phyloP scores from a whole-genome alignment of 768 basidiomycete genomes.

The Panaeolus papilionaceus region DNA sequence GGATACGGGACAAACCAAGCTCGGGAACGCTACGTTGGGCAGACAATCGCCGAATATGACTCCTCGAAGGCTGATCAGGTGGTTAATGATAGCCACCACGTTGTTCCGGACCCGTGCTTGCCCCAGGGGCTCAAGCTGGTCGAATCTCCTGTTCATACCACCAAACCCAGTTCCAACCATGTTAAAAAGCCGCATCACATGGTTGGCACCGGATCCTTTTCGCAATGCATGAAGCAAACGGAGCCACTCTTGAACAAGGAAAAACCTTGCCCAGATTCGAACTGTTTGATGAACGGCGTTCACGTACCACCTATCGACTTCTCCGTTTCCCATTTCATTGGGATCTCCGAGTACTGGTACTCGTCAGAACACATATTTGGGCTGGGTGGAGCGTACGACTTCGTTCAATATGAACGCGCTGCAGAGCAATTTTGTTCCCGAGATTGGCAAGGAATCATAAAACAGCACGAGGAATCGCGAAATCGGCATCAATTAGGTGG shows the following conservation, averaged over 20 bases:
- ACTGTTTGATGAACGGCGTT: conserved; percentile 94
- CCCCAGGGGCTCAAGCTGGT: conserved; percentile 73
- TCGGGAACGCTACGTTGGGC: conserved; percentile 88
- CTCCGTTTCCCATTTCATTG: conserved; percentile 91
- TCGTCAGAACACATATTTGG: conserved; percentile 97
- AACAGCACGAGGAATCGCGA: conserved; percentile 65
- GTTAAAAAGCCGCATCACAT: conserved; percentile 63
- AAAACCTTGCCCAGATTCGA: conserved; percentile 79
- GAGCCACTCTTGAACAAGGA: conserved; percentile 85
- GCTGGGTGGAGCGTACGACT: conserved; percentile 94
- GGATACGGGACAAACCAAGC: conserved; percentile 98
- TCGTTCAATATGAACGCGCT: conserved; percentile 93
- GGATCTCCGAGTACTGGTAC: conserved; percentile 99
- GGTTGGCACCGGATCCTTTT: conserved; percentile 90
- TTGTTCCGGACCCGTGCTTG: conserved; percentile 88
- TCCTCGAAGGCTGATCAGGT: conserved; percentile 36
- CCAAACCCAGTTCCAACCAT: conserved; percentile 46
- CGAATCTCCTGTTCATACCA: conserved; percentile 57
- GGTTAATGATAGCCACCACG: conserved; percentile 33
- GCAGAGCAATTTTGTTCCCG: conserved; percentile 85
- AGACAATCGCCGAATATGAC: conserved; percentile 66
- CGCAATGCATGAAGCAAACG: conserved; percentile 76
- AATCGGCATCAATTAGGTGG: conserved; percentile 56
- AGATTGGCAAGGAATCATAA: conserved; percentile 79
- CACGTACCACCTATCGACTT: conserved; percentile 96